Evolutionary conservation across 768 basidiomycete genomes (phyloP).

Genomic region (Gymnopilus dilepis): DNA sequence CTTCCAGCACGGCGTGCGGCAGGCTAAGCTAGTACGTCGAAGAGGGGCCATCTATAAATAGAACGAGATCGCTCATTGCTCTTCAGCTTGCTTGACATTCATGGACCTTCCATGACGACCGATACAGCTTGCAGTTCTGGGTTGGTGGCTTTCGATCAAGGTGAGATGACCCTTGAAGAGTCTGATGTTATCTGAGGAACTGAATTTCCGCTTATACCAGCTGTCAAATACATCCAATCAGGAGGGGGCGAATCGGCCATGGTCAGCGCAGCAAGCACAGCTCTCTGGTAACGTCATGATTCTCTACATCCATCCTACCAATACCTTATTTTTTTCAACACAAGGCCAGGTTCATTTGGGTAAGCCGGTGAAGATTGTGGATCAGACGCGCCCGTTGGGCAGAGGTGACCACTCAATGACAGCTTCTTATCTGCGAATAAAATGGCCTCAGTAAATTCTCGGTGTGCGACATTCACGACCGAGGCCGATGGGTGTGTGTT

Average conservation of each 20-base stretch:
- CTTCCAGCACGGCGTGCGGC: slow-evolving; percentile 32
- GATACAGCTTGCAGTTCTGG: slow-evolving; percentile 37
- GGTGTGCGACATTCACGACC: slow-evolving; percentile 39
- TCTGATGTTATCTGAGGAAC: not conserved
- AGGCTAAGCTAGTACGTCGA: slow-evolving; percentile 38
- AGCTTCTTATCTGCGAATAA: slow-evolving; percentile 38
- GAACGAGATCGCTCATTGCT: not conserved
- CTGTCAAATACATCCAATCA: slow-evolving; percentile 32
- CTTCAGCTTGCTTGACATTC: slow-evolving; percentile 33
- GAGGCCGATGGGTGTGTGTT: slow-evolving; percentile 44
- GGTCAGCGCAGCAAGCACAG: slow-evolving; percentile 31
- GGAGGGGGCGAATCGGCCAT: slow-evolving; percentile 35
- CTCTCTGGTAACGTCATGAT: slow-evolving; percentile 24
- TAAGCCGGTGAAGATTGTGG: slow-evolving; percentile 4
- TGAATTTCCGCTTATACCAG: slow-evolving; percentile 18
- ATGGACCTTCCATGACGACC: slow-evolving; percentile 33
- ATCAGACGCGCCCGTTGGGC: not conserved
- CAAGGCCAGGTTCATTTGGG: slow-evolving; percentile 33
- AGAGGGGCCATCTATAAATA: not conserved
- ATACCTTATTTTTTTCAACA: not conserved
- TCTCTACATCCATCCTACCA: not conserved
- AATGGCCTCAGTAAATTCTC: slow-evolving; percentile 36
- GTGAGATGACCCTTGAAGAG: slow-evolving; percentile 9
- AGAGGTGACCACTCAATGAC: not conserved
- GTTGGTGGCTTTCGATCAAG: slow-evolving; percentile 35